These are phyloP conservation scores for Fistulifera solaris DNA, from an alignment of 108 stramenopile species.

Conservation along the genomic window DNA sequence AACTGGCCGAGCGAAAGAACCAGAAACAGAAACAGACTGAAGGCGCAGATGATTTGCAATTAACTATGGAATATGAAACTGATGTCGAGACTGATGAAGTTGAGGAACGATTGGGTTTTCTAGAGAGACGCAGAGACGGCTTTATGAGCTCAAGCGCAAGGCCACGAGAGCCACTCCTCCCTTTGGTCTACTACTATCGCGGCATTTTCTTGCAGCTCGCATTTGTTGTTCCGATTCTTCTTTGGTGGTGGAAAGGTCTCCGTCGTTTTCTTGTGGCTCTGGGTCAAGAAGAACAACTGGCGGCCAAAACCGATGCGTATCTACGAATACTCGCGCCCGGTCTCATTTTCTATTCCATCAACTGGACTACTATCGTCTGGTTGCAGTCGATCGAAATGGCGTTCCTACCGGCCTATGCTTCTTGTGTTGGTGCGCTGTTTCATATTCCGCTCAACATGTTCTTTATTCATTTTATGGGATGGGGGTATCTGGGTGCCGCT, in stretches of 20 bases:
- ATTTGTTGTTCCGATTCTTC: conserved; percentile 37
- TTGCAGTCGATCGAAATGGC: conserved; percentile 47
- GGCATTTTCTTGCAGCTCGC: conserved; percentile 37
- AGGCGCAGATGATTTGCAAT: not conserved
- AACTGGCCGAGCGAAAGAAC: conserved; percentile 1
- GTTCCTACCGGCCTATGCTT: conserved; percentile 37
- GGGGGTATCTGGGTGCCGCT: conserved; percentile 50
- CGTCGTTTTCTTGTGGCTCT: conserved; percentile 25
- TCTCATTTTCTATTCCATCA: conserved; percentile 40
- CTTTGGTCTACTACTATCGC: conserved; percentile 38
- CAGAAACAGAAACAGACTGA: not conserved
- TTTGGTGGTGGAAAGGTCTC: conserved; percentile 48
- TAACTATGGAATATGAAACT: not conserved
- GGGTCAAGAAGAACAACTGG: conserved; percentile 37
- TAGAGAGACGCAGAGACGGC: too few relatives aligned
- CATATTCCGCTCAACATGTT: conserved; percentile 55
- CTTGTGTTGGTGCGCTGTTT: conserved; percentile 19
- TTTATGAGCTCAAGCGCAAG: conserved; percentile 1
- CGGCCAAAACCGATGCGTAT: conserved; percentile 35
- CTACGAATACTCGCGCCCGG: conserved; percentile 33
- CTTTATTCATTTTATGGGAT: conserved; percentile 34
- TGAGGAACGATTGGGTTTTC: too few relatives aligned
- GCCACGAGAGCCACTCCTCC: conserved; percentile 19
- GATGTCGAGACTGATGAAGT: not conserved
- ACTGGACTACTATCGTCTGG: conserved; percentile 49